Base-by-base conservation (phyloP, 2,329 filamentous ascomycete species). In the Zelopaecilomyces penicillatus region DNA sequence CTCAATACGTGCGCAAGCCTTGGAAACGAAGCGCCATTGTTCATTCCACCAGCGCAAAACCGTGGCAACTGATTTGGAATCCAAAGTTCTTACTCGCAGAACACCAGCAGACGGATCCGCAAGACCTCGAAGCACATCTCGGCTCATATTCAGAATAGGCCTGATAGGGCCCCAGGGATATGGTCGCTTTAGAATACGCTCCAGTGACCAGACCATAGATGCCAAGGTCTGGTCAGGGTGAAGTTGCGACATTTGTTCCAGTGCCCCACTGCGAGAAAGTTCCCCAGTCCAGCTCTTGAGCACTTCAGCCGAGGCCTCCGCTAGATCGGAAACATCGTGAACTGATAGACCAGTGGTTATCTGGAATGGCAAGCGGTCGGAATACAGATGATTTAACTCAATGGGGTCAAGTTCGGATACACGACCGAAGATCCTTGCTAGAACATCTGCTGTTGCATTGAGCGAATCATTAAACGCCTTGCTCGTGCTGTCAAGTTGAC, bases 1-100 rank as follows among this genome's bases (percentile, higher is more conserved):
- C 59, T 95, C 89, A 3, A 90, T 94, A 48, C 83, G 81, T 36
- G 80, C 73, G 57, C 96, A 96, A 11, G 91, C 86, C 45, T 84
- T 82, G 36, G 83, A 83, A 37, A 97, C 73, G 38, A 82, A 82
- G 45, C 78, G 75, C 94, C 94, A 98, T 54, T 90, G 78, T 45
- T 80, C 78, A 48, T 80, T 76, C 94, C 94, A 98, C 68, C 94
- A 87, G 32, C 75, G 76, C 57, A 85, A 75, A 10, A 94, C 74
- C 4, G 82, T 78, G 32, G 76, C 71, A 9, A 77, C 73, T 52
- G 91, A 84, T 46, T 73, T 74, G 2, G 70, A 61, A 29, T 78
- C 75, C 29, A 89, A 58, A n/a, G 65, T 60, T 41, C 65, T 73
- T n/a, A 69, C 68, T 51, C 77, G 68, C 41, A 81, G 61, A 42